A percentile compares a stretch with the other conserved stretches of the same genome.
Conservation (phyloP, 441 rosid genomes). For the Theobroma grandiflorum region DNA sequence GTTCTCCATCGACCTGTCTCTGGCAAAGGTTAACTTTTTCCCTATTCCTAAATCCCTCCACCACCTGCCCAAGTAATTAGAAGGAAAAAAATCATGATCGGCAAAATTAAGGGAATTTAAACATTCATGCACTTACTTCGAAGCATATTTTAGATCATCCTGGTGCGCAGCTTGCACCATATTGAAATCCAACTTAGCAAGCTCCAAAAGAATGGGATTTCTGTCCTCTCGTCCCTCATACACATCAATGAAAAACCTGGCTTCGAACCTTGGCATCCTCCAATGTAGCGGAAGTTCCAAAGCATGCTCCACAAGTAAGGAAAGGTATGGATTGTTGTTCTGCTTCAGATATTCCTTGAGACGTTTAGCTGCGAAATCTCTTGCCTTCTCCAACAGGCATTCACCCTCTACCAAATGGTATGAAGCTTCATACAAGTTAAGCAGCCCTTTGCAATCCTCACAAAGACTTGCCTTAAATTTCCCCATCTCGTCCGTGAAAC, state of each 20-base stretch:
- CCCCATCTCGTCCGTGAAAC: constrained; percentile 8
- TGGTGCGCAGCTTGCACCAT: constrained; percentile 39
- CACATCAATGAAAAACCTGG: constrained; percentile 43
- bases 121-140: constrained; percentile 30
- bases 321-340: background rate
- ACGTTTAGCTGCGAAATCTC: constrained; percentile 29
- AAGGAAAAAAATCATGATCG: background rate
- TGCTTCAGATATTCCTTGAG: constrained; percentile 18
- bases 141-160: constrained; percentile 40
- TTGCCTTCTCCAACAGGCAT: constrained; percentile 30
- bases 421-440: constrained; percentile 51
- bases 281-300: constrained; percentile 48
- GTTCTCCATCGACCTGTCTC: constrained; percentile 45
- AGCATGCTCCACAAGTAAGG: constrained; percentile 34
- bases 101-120: too few relatives aligned
- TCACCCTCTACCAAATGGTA: constrained; percentile 32
- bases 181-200: constrained; percentile 48
- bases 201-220: constrained; percentile 30
- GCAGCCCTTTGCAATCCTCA: constrained; percentile 17
- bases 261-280: constrained; percentile 40
- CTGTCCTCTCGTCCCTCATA: constrained; percentile 25
- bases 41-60: constrained; percentile 36
- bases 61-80: constrained; percentile 35
- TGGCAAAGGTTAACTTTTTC: constrained; percentile 37
- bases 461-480: constrained; percentile 5